These are phyloP conservation scores for Blastobotrys capitulatus DNA, from an alignment of 1,139 yeast genomes.

Conservation along the genomic window DNA sequence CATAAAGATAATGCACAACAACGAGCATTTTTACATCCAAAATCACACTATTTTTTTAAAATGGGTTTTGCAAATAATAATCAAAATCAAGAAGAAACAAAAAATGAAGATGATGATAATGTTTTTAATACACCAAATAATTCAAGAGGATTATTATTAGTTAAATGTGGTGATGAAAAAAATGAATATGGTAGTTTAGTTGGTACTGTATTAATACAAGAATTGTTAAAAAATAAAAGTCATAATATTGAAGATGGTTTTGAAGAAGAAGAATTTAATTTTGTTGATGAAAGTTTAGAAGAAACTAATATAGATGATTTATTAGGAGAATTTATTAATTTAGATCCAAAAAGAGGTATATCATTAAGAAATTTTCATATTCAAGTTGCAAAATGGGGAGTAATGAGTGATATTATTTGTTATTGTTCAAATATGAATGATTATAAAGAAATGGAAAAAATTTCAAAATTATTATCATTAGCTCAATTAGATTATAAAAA, in stretches of 20 bases:
- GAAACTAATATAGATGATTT: not conserved
- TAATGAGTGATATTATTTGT: conserved; percentile 62
- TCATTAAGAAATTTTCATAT: conserved; percentile 71
- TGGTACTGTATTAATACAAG: conserved; percentile 58
- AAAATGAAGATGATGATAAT: conserved; percentile 12
- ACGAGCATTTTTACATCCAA: conserved; percentile 29
- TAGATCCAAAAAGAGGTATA: conserved; percentile 58
- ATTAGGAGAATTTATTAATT: conserved; percentile 24
- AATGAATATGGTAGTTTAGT: conserved; percentile 42
- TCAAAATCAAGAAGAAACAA: not conserved
- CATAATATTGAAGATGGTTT: not conserved
- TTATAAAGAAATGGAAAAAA: conserved; percentile 18
- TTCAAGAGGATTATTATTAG: conserved; percentile 31
- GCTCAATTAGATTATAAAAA: conserved; percentile 24
- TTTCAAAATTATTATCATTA: conserved; percentile 21
- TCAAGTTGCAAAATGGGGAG: conserved; percentile 66
- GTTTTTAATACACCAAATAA: conserved; percentile 18
- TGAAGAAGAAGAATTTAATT: conserved; percentile 1
- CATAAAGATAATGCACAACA: conserved; percentile 32
- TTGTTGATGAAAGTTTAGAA: not conserved
- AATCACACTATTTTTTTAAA: conserved; percentile 15
- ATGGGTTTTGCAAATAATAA: conserved; percentile 16
- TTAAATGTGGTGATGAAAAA: conserved; percentile 39
- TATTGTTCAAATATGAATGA: conserved; percentile 43
- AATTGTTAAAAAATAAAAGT: conserved; percentile 40